Evolutionary conservation across 192 early-diverging fungal species (phyloP).

Genomic region (Radiomyces spectabilis): DNA sequence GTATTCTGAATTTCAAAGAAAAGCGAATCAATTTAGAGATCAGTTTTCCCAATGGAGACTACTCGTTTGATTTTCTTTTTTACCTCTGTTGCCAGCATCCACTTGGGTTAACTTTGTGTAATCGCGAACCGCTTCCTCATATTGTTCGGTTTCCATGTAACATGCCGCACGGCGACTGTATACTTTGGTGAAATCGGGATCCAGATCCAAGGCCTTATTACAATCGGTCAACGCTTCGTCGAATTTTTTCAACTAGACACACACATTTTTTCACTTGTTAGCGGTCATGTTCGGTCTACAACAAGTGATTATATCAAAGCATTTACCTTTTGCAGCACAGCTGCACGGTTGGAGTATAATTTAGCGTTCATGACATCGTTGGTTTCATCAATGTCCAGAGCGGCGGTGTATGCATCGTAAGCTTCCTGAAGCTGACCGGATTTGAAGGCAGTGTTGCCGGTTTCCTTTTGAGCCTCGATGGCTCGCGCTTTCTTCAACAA

Average conservation of each 20-base stretch:
- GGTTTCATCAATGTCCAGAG: conserved; percentile 57
- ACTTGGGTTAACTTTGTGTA: conserved; percentile 52
- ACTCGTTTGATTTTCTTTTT: background rate
- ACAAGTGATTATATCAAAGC: no score
- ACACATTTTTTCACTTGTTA: no score
- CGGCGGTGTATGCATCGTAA: conserved; percentile 58
- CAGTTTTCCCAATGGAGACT: no score
- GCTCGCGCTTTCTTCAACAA: conserved; percentile 57
- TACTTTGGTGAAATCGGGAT: conserved; percentile 60
- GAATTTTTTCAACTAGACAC: conserved; percentile 42
- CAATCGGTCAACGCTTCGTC: conserved; percentile 54
- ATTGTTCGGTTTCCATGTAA: conserved; percentile 62
- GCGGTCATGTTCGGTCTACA: no score
- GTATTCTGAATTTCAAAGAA: conserved; percentile 19
- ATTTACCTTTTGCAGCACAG: conserved; percentile 52
- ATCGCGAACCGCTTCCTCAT: conserved; percentile 75
- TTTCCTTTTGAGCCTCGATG: conserved; percentile 58
- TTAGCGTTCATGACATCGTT: conserved; percentile 57
- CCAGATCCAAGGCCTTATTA: conserved; percentile 56
- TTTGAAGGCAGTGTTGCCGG: conserved; percentile 72
- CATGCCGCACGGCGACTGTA: conserved; percentile 71
- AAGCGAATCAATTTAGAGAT: no score
- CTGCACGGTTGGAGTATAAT: conserved; percentile 72
- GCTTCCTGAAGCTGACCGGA: conserved; percentile 48
- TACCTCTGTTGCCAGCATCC: conserved; percentile 58